phyloP scores from a whole-genome alignment of 2,329 filamentous ascomycete genomes.

The Sclerotinia minor region DNA sequence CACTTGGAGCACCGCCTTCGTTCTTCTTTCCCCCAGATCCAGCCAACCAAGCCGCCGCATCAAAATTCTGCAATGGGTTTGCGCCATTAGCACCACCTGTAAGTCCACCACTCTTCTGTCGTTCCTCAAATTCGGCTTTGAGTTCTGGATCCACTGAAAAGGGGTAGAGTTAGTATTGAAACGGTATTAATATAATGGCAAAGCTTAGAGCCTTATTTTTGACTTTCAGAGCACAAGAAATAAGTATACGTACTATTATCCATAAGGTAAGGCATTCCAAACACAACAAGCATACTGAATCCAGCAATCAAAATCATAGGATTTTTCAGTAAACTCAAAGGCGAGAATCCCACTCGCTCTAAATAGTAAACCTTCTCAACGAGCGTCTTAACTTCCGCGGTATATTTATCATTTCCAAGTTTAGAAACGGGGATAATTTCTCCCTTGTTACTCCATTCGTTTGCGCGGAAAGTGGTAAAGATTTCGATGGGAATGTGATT shows the following conservation, averaged over 20 bases:
- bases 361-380: slow-evolving; percentile 71
- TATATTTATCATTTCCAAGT: slow-evolving; percentile 23
- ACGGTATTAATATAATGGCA: not conserved
- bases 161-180: slow-evolving; percentile 23
- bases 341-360: slow-evolving; percentile 70
- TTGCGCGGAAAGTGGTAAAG: slow-evolving; percentile 85
- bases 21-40: slow-evolving; percentile 46
- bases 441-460: slow-evolving; percentile 87
- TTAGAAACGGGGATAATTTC: slow-evolving; percentile 52
- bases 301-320: slow-evolving; percentile 95
- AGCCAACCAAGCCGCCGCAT: slow-evolving; percentile 68
- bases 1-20: slow-evolving; percentile 24
- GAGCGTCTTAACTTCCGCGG: slow-evolving; percentile 21
- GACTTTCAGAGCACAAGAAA: not conserved
- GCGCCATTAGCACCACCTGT: slow-evolving; percentile 50
- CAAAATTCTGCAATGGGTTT: slow-evolving; percentile 60
- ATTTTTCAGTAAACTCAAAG: slow-evolving; percentile 83
- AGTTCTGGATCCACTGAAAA: slow-evolving; percentile 93
- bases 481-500: slow-evolving; percentile 51
- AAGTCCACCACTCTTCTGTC: slow-evolving; percentile 62
- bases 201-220: not conserved
- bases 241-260: slow-evolving; percentile 76
- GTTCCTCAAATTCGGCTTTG: slow-evolving; percentile 86
- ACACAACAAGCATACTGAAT: slow-evolving; percentile 76
- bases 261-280: slow-evolving; percentile 93